A percentile compares a stretch with the other conserved stretches of the same genome.
Conservation (phyloP, 805 yeast species). For the Lipomyces starkeyi region DNA sequence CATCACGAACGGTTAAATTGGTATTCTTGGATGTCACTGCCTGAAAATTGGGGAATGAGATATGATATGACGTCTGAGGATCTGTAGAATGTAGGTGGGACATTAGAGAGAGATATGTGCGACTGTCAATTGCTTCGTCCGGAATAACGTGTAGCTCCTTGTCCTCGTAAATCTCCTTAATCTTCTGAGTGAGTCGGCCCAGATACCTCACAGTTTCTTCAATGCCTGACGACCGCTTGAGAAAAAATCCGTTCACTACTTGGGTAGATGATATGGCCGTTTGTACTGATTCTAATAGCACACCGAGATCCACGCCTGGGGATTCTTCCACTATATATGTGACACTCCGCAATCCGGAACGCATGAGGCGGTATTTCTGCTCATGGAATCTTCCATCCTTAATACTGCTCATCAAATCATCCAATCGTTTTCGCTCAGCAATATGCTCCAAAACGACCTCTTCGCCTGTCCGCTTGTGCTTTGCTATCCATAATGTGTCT, state of each 20-base stretch:
- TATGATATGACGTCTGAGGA: slow-evolving; percentile 48
- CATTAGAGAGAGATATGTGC: slow-evolving; percentile 24
- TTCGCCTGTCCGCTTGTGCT: slow-evolving; percentile 59
- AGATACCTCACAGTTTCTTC: slow-evolving; percentile 76
- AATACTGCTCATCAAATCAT: slow-evolving; percentile 82
- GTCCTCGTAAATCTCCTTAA: slow-evolving; percentile 51
- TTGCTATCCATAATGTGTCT: slow-evolving; percentile 89
- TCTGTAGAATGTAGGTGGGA: slow-evolving; percentile 22
- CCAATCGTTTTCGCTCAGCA: slow-evolving; percentile 88
- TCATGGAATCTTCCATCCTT: slow-evolving; percentile 88
- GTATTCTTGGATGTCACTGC: slow-evolving; percentile 71
- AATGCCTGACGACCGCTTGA: slow-evolving; percentile 69
- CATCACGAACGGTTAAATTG: slow-evolving; percentile 72
- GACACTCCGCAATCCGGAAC: slow-evolving; percentile 69
- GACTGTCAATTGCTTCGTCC: slow-evolving; percentile 39
- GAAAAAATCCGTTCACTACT: slow-evolving; percentile 67
- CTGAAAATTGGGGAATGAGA: slow-evolving; percentile 61
- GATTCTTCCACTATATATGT: slow-evolving; percentile 84
- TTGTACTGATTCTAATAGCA: slow-evolving; percentile 61
- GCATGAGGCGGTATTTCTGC: slow-evolving; percentile 77
- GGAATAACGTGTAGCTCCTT: slow-evolving; percentile 51
- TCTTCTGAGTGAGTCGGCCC: slow-evolving; percentile 54
- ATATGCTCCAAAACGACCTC: slow-evolving; percentile 79
- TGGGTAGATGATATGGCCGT: slow-evolving; percentile 78
- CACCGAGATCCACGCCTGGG: slow-evolving; percentile 50